Base-by-base conservation (phyloP, 768 basidiomycete genomes). In the Pleurotus citrinopileatus region DNA sequence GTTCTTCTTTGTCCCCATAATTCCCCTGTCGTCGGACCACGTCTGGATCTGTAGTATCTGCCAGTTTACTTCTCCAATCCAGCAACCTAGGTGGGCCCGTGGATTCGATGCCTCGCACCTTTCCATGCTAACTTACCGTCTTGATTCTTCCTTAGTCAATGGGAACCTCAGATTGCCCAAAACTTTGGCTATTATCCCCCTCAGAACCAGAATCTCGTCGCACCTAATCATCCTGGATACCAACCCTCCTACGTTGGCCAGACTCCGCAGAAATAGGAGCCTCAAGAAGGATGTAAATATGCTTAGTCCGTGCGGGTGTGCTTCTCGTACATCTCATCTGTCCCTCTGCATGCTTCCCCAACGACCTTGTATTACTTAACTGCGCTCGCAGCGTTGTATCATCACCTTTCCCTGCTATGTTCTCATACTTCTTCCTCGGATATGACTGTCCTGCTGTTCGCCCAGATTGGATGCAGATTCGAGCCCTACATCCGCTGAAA, bases 41-140 rank as follows among this genome's bases (percentile, higher is more conserved):
- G 69, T 91, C 47, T 89, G 88, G 85, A 63, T 84, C 54, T 91
- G 89, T 67, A 74, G 73, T 20, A 87, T 85, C 55, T 91, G 89
- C 63, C 81, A 84, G 54, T 86, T 87, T 77, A 75, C 72, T 55
- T 73, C 78, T 8, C 75, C 76, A 2, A 71, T 76, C 61, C 76
- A 40, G 38, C 38, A 77, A 60, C 65, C 70, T 55, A 78, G 76
- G 84, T 85, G 48, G 59, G 80, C 45, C 8, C 13, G 29, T 13
- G 13, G 6, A 6, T 6, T 32, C 17, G 38, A 40, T 19, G 15
- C 50, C 4, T 26, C 20, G 29, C 52, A 43, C 19, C 19, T 7
- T 26, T 12, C 12, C 36, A 27, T 26, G 19, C 51, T 46, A 46
- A 19, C 22, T 27, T 28, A 27, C 37, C 20, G 27, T 27, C 22